Percentiles rank a stretch among this genome's conserved stretches.
phyloP scores from a whole-genome alignment of 73 alveolate species.

The Paramecium tetraurelia region DNA sequence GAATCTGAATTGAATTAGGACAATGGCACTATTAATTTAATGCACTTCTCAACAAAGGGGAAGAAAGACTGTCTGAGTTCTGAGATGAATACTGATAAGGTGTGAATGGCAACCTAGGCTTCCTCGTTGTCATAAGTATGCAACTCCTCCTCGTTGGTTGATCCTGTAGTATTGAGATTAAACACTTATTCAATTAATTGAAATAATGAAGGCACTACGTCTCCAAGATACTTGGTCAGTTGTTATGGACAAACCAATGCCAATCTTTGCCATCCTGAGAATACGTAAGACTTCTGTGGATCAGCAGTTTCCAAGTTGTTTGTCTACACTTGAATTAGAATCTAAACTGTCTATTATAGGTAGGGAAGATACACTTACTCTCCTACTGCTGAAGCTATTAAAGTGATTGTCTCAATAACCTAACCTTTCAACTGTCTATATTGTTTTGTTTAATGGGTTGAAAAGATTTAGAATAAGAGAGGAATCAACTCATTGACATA shows the following conservation, averaged over 20 bases:
- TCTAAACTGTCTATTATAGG: constrained; percentile 60
- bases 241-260: constrained; percentile 71
- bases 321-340: constrained; percentile 73
- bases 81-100: constrained; percentile 81
- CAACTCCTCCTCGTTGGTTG: background rate
- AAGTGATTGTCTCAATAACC: constrained; percentile 77
- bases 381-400: constrained; percentile 78
- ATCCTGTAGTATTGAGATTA: constrained; percentile 61
- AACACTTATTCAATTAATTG: constrained; percentile 68
- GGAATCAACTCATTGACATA: constrained; percentile 69
- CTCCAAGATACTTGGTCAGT: constrained; percentile 71
- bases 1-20: constrained; percentile 69
- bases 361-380: constrained; percentile 72
- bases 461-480: constrained; percentile 59
- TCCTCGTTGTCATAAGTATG: constrained; percentile 79
- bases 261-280: constrained; percentile 89
- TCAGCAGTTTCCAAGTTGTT: constrained; percentile 68
- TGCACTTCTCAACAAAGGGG: constrained; percentile 76
- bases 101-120: constrained; percentile 84
- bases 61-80: constrained; percentile 74
- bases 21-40: constrained; percentile 68
- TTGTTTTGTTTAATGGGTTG: constrained; percentile 62
- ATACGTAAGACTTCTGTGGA: constrained; percentile 79
- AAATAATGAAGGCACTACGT: constrained; percentile 77
- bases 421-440: constrained; percentile 81